Evolutionary conservation across 2,329 filamentous ascomycete genomes (phyloP).

Genomic region (Fusarium tupiense): DNA sequence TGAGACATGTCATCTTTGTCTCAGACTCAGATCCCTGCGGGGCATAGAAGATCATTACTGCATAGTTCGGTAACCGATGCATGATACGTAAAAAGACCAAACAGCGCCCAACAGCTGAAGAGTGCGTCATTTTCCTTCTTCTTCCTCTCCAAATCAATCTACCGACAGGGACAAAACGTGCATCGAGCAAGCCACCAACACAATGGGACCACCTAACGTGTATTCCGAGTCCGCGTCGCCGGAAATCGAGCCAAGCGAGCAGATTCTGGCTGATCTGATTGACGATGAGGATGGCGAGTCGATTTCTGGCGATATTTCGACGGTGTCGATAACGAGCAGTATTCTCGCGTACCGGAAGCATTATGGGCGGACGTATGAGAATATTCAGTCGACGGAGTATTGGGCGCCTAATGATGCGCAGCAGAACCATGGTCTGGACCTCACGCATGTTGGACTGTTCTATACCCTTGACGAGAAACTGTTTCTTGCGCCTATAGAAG

Average conservation of each 20-base stretch:
- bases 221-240: background rate
- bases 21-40: background rate
- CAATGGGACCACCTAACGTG: background rate
- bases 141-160: too few relatives aligned
- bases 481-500: slow-evolving; percentile 38
- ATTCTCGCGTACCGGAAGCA: slow-evolving; percentile 28
- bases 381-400: slow-evolving; percentile 27
- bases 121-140: background rate
- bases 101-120: background rate
- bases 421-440: slow-evolving; percentile 41
- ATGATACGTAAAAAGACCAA: background rate
- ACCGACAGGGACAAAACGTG: background rate
- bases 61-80: background rate
- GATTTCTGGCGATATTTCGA: background rate
- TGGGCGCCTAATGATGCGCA: slow-evolving; percentile 44
- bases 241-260: background rate
- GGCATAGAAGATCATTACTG: background rate
- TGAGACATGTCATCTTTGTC: background rate
- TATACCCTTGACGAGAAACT: slow-evolving; percentile 39
- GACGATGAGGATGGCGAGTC: slow-evolving; percentile 6
- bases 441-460: slow-evolving; percentile 40
- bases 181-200: background rate
- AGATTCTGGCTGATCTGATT: background rate
- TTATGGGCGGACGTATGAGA: slow-evolving; percentile 34
- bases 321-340: slow-evolving; percentile 26